Evolutionary conservation across 305 asterid genomes (phyloP).

Genomic region (Lippia alba): DNA sequence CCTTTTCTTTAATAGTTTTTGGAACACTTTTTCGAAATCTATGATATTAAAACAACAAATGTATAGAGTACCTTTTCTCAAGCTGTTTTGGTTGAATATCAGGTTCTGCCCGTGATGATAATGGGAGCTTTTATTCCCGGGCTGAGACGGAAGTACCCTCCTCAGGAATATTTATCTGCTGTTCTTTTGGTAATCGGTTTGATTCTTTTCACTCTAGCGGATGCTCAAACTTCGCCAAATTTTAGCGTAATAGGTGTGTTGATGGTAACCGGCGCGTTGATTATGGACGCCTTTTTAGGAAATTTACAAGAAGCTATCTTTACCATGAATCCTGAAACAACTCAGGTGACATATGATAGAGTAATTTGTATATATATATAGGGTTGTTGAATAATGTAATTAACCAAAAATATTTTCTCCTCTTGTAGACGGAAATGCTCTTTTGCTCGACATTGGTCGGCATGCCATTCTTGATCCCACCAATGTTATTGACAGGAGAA

Average conservation of each 20-base stretch:
- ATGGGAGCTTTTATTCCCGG: constrained; percentile 97
- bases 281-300: constrained; percentile 88
- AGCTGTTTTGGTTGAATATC: constrained; percentile 23
- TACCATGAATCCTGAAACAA: constrained; percentile 80
- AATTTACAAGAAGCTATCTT: constrained; percentile 93
- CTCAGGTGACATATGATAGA: constrained; percentile 56
- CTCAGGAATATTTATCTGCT: constrained; percentile 82
- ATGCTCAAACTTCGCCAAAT: constrained; percentile 85
- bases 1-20: too few relatives aligned
- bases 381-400: background rate
- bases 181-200: constrained; percentile 79
- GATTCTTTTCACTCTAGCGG: constrained; percentile 90
- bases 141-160: constrained; percentile 78
- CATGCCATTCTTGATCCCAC: constrained; percentile 89
- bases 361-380: background rate
- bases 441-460: constrained; percentile 97
- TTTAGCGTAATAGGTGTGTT: constrained; percentile 78
- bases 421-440: constrained; percentile 84
- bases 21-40: too few relatives aligned
- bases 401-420: background rate
- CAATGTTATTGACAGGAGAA: constrained; percentile 89
- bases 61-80: background rate
- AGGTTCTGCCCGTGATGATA: constrained; percentile 95
- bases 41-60: too few relatives aligned
- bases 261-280: constrained; percentile 82